Evolutionary conservation across 768 basidiomycete species (phyloP).

Genomic region (Tricholoma saponaceum): DNA sequence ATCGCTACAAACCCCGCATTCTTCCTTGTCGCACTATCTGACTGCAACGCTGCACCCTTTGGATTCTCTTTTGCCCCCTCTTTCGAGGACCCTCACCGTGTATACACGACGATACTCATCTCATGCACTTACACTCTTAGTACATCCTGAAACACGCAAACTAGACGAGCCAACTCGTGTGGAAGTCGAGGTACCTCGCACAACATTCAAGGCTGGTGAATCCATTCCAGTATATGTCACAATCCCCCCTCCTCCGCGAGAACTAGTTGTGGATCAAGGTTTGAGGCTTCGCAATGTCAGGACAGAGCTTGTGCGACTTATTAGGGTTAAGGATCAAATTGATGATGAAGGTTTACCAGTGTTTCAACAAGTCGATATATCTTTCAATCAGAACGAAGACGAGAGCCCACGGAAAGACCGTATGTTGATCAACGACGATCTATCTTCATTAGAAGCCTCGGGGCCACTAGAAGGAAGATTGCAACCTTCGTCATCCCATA

Average conservation of each 20-base stretch:
- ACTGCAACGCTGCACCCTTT: slow-evolving; percentile 60
- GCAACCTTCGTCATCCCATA: slow-evolving; percentile 34
- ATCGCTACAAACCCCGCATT: slow-evolving; percentile 72
- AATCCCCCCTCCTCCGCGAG: slow-evolving; percentile 67
- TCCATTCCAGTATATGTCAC: slow-evolving; percentile 77
- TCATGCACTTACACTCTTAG: slow-evolving; percentile 50
- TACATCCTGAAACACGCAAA: slow-evolving; percentile 55
- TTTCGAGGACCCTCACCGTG: slow-evolving; percentile 58
- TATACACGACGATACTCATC: slow-evolving; percentile 75
- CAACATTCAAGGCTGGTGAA: slow-evolving; percentile 69
- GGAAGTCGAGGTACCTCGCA: slow-evolving; percentile 67
- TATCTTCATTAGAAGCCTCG: slow-evolving; percentile 18
- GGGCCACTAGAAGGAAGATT: slow-evolving; percentile 24
- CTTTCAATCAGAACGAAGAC: slow-evolving; percentile 15
- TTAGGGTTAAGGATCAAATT: slow-evolving; percentile 48
- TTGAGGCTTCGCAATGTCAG: slow-evolving; percentile 77
- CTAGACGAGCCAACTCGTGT: slow-evolving; percentile 64
- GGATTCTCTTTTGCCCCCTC: slow-evolving; percentile 29
- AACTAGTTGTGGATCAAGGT: slow-evolving; percentile 65
- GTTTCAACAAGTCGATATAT: slow-evolving; percentile 21
- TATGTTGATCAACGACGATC: slow-evolving; percentile 22
- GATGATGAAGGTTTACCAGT: slow-evolving; percentile 36
- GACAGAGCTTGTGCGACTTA: slow-evolving; percentile 68
- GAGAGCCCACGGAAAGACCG: slow-evolving; percentile 1
- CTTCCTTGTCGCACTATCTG: slow-evolving; percentile 67